phyloP scores from a whole-genome alignment of 2,329 filamentous ascomycete species.

The Trichoderma pleuroti region DNA sequence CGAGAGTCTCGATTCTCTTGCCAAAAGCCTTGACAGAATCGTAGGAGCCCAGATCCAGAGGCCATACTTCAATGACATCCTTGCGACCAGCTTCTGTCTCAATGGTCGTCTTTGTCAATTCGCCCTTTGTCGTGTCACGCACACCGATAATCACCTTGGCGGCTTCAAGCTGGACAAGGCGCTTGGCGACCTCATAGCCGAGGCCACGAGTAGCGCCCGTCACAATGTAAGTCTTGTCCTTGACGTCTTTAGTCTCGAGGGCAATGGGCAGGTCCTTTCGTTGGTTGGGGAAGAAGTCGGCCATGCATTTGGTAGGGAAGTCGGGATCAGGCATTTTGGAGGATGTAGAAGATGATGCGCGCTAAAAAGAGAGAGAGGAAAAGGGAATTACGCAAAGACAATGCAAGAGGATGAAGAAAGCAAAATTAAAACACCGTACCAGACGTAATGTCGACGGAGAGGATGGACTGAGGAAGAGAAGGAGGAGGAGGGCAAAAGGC shows the following conservation, averaged over 20 bases:
- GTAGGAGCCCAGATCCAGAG: slow-evolving; percentile 42
- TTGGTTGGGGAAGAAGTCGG: slow-evolving; percentile 3
- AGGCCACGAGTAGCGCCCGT: slow-evolving; percentile 43
- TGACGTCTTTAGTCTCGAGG: background rate
- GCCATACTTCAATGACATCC: slow-evolving; percentile 40
- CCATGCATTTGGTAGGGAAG: background rate
- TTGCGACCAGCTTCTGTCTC: slow-evolving; percentile 28
- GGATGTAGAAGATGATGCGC: background rate
- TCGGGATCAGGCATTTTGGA: background rate
- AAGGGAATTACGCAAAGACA: background rate
- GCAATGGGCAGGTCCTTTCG: background rate
- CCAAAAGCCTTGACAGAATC: slow-evolving; percentile 37
- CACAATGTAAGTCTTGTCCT: slow-evolving; percentile 31
- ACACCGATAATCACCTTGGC: slow-evolving; percentile 42
- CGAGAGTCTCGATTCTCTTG: slow-evolving; percentile 28
- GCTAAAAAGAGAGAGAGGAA: background rate
- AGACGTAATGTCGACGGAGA: background rate
- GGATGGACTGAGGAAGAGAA: no score
- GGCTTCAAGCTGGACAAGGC: slow-evolving; percentile 39
- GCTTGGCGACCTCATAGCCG: slow-evolving; percentile 41
- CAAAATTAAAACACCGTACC: background rate
- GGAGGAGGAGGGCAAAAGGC: background rate
- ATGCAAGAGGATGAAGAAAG: background rate
- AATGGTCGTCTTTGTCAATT: slow-evolving; percentile 38
- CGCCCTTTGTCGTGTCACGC: slow-evolving; percentile 39